phyloP scores from a whole-genome alignment of 495 filamentous ascomycete genomes.

The Cladorrhinum samala region DNA sequence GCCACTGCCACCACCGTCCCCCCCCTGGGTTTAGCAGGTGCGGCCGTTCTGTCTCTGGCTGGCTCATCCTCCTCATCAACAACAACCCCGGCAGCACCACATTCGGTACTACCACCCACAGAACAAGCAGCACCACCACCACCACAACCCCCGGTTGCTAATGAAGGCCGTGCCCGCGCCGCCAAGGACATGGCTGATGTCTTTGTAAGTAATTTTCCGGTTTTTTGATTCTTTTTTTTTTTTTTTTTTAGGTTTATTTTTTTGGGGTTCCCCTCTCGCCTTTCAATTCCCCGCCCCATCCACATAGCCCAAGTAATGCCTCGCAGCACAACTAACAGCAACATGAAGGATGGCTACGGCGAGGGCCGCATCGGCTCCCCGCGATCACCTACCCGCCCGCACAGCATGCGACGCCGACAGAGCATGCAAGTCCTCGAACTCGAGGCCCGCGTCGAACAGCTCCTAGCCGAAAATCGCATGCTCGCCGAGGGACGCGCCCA shows the following conservation, averaged over 20 bases:
- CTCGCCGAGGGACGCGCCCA: constrained; percentile 65
- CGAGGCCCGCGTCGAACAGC: constrained; percentile 64
- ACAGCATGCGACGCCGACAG: constrained; percentile 89
- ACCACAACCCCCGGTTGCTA: constrained; percentile 64
- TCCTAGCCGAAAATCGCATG: constrained; percentile 72
- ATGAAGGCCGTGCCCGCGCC: constrained; percentile 74
- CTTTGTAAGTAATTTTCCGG: constrained; percentile 71
- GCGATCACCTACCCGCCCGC: constrained; percentile 88
- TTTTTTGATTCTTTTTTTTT: too few relatives aligned
- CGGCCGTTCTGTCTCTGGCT: constrained; percentile 9
- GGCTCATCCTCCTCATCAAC: constrained; percentile 1
- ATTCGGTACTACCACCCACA: constrained; percentile 59
- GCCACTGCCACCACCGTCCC: constrained; percentile 5
- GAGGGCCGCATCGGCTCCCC: constrained; percentile 82
- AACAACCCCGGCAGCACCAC: constrained; percentile 24
- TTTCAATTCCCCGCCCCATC: not conserved
- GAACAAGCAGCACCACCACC: constrained; percentile 45
- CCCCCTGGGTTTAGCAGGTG: constrained; percentile 15
- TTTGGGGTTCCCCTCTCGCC: constrained; percentile 1
- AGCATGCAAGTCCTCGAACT: constrained; percentile 95
- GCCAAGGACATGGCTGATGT: constrained; percentile 83
- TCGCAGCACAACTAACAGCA: constrained; percentile 8
- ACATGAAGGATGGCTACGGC: constrained; percentile 79
- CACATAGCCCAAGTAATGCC: constrained; percentile 8
- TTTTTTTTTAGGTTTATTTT: constrained; percentile 12